Evolutionary conservation across 1,139 yeast genomes (phyloP), one percentile per base, ranked within the genome.

Genomic region (Hyphopichia pseudoburtonii): DNA sequence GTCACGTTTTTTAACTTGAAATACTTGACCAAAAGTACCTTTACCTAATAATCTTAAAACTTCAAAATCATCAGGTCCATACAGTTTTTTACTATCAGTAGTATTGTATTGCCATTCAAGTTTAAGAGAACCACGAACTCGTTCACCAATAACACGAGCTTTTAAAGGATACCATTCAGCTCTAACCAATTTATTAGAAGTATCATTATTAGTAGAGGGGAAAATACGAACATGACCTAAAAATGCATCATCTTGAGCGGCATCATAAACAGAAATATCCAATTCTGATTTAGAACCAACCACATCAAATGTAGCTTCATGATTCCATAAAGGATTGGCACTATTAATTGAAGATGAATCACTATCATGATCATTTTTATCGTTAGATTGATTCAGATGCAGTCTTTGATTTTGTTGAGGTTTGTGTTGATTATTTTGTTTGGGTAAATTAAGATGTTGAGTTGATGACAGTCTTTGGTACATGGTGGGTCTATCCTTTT

Each of bases 21-120:
- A 92, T 28, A 92, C 98, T 64, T 87, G 96, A 23, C 98, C 98
- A 70, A 92, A 92, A 0, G 97, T 92, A 36, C 98, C 98, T 57
- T 88, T 89, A 43, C 98, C 98, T 44, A 92, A 73, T 38, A 92
- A 70, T 54, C 96, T 76, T 51, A 92, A 76, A 15, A 90, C 86
- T 56, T 90, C 96, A 61, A 92, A 92, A 64, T 92, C 97, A 41
- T 84, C 84, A 5, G 97, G 97, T 1, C 96, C 96, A 54, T 84
- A 88, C 49, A 84, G 87, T 48, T 80, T 79, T 59, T 83, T 82
- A 39, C 76, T 67, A 28, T 86, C 82, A 29, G 61, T 48, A 28
- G 80, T 72, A 36, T 85, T 79, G 58, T 84, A 90, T 43, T 81
- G 82, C 75, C 90, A 78, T 46, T 78, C 75, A 38, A 90, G 79